Evolutionary conservation across 768 basidiomycete species (phyloP), one percentile per base, ranked within the genome.

Genomic region (Cystobasidium onofrii): DNA sequence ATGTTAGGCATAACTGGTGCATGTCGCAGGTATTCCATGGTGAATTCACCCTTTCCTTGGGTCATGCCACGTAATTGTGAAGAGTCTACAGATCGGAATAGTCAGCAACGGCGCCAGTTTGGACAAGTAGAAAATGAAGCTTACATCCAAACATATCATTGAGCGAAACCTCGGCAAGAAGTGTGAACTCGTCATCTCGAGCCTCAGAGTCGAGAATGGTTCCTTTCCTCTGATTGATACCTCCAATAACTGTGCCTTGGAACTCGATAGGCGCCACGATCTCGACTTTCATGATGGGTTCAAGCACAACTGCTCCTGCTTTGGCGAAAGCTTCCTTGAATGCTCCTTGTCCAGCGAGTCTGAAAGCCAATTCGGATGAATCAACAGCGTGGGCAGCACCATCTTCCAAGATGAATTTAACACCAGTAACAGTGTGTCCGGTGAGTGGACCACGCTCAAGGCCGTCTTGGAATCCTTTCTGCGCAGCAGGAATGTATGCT

Each of bases 221-320:
- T 3, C 96, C 96, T 57, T 92, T 88, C 33, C 96, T 87, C 64
- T 89, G 87, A 80, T 96, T 99, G 77, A 99, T 82, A 13, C 91
- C 91, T 34, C 95, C 94, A 79, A 98, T 96, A 72, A 99, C 96
- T 73, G 86, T 86, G 76, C 88, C 84, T 81, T 99, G 96, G 86
- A 98, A 99, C 80, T 99, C 96, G 15, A 87, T 85, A 1, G 96
- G 96, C 0, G 95, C 94, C 44, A 97, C 89, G 31, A 98, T 91
- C 79, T 99, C 95, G 43, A 99, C 95, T 18, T 87, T 90, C 95
- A 99, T 99, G 82, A 98, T 89, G n/a, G 95, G 95, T 80, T 99
- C 95, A 46, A 99, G 83, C 71, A 99, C 89, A 65, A 91, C 88
- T 0, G 91, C 88, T 64, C 84, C 84, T 55, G 91, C 88, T 76